A percentile compares a stretch with the other conserved stretches of the same genome.
Conservation (phyloP, 805 yeast species). For the Starmerella cellae region DNA sequence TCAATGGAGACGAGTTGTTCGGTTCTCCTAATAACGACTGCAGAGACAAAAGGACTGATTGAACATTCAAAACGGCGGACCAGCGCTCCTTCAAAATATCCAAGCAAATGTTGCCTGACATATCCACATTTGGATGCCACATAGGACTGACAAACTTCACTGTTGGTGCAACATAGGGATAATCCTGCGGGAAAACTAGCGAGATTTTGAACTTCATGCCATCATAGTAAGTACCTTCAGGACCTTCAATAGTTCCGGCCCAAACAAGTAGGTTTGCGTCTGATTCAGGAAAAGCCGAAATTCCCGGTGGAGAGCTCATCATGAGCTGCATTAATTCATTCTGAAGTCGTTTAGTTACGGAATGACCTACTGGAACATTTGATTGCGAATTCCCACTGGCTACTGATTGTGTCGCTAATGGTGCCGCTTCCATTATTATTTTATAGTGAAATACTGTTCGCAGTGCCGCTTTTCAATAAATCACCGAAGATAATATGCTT, state of each 20-base stretch:
- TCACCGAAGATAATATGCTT: too few species aligned
- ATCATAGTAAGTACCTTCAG: constrained; percentile 43
- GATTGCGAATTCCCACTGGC: neutral
- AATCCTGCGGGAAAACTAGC: constrained; percentile 40
- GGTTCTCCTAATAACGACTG: constrained; percentile 53
- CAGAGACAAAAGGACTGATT: constrained; percentile 44
- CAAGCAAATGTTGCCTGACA: constrained; percentile 51
- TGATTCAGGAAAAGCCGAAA: constrained; percentile 42
- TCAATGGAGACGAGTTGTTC: constrained; percentile 42
- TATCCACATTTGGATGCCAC: constrained; percentile 56
- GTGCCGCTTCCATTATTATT: constrained; percentile 4
- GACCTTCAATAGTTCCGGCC: constrained; percentile 49
- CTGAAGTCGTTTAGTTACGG: constrained; percentile 40
- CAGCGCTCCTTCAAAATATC: constrained; percentile 53
- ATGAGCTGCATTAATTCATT: constrained; percentile 41
- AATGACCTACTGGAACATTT: constrained; percentile 31
- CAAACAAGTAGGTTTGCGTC: constrained; percentile 42
- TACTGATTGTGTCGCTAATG: constrained; percentile 1
- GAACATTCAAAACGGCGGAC: constrained; percentile 52
- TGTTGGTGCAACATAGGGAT: constrained; percentile 47
- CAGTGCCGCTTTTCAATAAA: too few species aligned
- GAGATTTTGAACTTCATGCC: constrained; percentile 39
- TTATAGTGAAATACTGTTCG: too few species aligned
- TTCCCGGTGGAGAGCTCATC: constrained; percentile 39
- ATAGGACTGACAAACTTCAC: constrained; percentile 45